Base-by-base conservation (phyloP, 169 alveolate species). In the Plasmodium ovale region DNA sequence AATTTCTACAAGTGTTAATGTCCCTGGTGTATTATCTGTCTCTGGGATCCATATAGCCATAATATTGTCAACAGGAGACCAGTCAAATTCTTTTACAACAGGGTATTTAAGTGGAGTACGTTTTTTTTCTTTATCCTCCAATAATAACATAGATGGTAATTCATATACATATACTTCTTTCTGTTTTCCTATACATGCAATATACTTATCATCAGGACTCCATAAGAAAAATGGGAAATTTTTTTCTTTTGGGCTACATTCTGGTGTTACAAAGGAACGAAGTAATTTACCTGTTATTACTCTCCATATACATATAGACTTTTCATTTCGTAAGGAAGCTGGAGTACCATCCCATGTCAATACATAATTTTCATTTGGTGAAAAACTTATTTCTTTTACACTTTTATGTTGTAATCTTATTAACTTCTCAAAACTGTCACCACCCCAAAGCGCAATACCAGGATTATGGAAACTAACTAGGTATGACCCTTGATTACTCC, bases 21-120 rank as follows among this genome's bases (percentile, higher is more conserved):
- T 82, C 35, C 98, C 98, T 47, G 98, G 98, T 0, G 98, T 92
- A 31, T 93, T 95, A n/a, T 92, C 87, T n/a, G 97, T 89, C 0
- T 95, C 98, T 21, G 97, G 96, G 19, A 95, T 95, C 93, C 96
- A 94, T 9, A 96, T 79, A 10, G 98, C 92, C 44, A 96, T 91
- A 58, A 95, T 95, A 69, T 96, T 95, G 64, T 96, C 98, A n/a
- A 93, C 93, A 19, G 98, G 98, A 0, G 98, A 96, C 98, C 98
- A 96, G 37, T 95, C 98, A 68, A 96, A 96, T 33, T 79, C 89
- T 62, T 91, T 92, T 31, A 95, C 97, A 0, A 94, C 94, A 0
- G 97, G 92, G 68, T 96, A 96, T 65, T 95, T 95, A 39, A 96
- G 60, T 0, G 98, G 95, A 10, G 96, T 94, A 68, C 95, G 93